phyloP scores from a whole-genome alignment of 2,329 filamentous ascomycete genomes.

The Dendrostoma leiphaemia region DNA sequence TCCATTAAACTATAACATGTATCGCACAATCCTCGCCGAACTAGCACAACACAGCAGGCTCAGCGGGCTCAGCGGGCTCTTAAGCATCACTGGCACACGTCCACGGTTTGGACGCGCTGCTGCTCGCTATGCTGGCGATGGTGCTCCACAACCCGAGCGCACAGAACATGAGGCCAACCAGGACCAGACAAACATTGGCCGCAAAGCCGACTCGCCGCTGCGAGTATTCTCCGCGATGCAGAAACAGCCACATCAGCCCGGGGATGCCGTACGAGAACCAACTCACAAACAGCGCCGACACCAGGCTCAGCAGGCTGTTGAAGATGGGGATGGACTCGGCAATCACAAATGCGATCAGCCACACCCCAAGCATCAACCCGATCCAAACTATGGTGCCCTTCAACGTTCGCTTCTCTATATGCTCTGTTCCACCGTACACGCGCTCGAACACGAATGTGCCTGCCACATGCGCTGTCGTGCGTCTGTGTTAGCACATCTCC shows the following conservation, averaged over 20 bases:
- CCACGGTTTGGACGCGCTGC: conserved; percentile 33
- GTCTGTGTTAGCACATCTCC: background rate
- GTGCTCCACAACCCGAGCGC: conserved; percentile 39
- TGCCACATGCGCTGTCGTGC: conserved; percentile 52
- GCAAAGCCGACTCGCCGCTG: conserved; percentile 31
- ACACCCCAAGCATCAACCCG: conserved; percentile 51
- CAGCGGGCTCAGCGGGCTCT: too few species aligned
- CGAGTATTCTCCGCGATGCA: conserved; percentile 41
- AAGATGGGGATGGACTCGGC: conserved; percentile 70
- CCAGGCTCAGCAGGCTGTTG: conserved; percentile 61
- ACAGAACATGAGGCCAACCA: conserved; percentile 35
- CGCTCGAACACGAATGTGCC: conserved; percentile 65
- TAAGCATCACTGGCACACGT: conserved; percentile 31
- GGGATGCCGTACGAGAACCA: conserved; percentile 62
- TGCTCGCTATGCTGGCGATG: conserved; percentile 32
- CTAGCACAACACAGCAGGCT: too few species aligned
- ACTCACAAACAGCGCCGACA: conserved; percentile 61
- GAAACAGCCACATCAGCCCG: conserved; percentile 46
- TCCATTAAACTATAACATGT: background rate
- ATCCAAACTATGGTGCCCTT: conserved; percentile 57
- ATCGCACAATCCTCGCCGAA: background rate
- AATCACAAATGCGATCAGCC: conserved; percentile 65
- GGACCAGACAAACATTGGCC: conserved; percentile 30
- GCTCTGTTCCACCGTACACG: conserved; percentile 58
- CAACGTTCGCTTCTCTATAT: conserved; percentile 48